Conservation (phyloP, 75 land plant species). For the Sequoia sempervirens region DNA sequence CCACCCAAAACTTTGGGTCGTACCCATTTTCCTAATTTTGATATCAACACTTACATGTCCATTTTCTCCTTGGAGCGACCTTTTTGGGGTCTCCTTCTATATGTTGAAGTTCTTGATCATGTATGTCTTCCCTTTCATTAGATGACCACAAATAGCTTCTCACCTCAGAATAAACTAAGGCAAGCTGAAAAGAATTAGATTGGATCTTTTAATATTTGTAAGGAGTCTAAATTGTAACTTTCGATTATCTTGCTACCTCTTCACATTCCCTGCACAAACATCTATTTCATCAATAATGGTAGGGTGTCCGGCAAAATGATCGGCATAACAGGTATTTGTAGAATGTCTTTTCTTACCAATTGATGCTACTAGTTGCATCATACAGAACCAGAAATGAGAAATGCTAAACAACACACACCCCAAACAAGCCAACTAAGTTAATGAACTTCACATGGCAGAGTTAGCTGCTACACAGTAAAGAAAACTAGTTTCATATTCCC, state of each 20-base stretch:
- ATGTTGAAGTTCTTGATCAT: not conserved
- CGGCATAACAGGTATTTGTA: not conserved
- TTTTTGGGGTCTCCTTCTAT: not conserved
- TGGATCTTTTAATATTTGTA: not conserved
- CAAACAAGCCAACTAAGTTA: not conserved
- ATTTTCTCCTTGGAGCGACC: not conserved
- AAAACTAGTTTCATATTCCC: not conserved
- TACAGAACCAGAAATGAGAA: not conserved
- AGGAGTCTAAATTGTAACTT: not conserved
- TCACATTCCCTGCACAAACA: not conserved
- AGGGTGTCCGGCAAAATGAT: not conserved
- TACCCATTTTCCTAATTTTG: not conserved
- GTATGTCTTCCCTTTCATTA: not conserved
- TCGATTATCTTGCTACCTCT: not conserved
- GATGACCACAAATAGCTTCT: not conserved
- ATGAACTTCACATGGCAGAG: not conserved
- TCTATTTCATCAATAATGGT: not conserved
- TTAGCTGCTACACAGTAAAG: not conserved
- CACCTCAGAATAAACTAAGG: not conserved
- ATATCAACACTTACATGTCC: not conserved
- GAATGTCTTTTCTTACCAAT: not conserved
- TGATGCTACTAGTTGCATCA: not conserved
- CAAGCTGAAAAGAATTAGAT: not conserved
- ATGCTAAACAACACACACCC: not conserved
- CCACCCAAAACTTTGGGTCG: not conserved